These are phyloP conservation scores for Globisporangium megalacanthum DNA, from an alignment of 352 stramenopile genomes.

Conservation along the genomic window DNA sequence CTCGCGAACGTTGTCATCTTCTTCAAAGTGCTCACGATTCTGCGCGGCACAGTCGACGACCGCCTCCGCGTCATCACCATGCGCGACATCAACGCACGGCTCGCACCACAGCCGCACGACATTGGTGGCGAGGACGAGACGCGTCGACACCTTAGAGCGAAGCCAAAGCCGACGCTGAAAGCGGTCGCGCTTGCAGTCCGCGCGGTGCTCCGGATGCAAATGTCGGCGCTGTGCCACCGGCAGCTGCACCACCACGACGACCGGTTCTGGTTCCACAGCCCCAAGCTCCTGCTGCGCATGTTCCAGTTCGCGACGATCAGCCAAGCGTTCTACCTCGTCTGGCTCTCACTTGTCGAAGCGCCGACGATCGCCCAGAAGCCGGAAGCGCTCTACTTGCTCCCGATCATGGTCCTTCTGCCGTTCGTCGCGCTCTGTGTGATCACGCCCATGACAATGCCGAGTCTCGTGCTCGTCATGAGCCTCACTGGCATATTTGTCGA, in stretches of 20 bases:
- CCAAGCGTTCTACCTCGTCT: constrained; percentile 84
- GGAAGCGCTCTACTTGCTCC: constrained; percentile 25
- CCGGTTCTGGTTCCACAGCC: constrained; percentile 81
- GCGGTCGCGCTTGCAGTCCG: constrained; percentile 55
- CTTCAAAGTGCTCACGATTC: constrained; percentile 78
- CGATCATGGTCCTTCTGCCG: constrained; percentile 65
- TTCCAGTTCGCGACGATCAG: constrained; percentile 86
- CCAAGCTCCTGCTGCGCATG: constrained; percentile 58
- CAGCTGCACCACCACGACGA: constrained; percentile 80
- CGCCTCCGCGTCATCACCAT: constrained; percentile 64
- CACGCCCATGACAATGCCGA: constrained; percentile 84
- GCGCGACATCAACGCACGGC: constrained; percentile 49
- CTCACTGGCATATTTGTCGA: constrained; percentile 85
- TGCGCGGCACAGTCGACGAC: constrained; percentile 81
- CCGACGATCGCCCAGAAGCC: constrained; percentile 26
- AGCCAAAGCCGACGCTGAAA: constrained; percentile 37
- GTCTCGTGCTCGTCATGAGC: constrained; percentile 83
- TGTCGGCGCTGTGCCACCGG: constrained; percentile 80
- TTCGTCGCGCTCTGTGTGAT: constrained; percentile 66
- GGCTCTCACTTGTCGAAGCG: constrained; percentile 74
- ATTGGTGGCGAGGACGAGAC: neutral
- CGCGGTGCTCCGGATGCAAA: constrained; percentile 79
- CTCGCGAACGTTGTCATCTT: constrained; percentile 77
- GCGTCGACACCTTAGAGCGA: constrained; percentile 4
- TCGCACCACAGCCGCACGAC: constrained; percentile 11